Conservation (phyloP, 1,139 yeast species). For the Candida dubliniensis region DNA sequence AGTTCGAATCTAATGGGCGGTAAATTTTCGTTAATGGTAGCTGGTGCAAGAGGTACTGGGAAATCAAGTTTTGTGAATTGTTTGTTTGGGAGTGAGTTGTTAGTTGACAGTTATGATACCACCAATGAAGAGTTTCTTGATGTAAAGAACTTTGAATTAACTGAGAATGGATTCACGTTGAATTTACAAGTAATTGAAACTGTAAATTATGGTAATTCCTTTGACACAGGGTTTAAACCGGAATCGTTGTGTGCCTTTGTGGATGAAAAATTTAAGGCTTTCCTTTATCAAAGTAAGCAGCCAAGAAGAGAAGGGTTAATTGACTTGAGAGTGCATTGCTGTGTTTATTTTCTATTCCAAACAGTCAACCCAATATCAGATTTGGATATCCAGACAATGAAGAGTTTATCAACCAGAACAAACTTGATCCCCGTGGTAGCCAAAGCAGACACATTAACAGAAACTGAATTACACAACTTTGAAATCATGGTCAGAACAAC, state of each 20-base stretch:
- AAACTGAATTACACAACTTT: constrained; percentile 36
- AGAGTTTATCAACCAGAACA: constrained; percentile 60
- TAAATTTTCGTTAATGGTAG: constrained; percentile 62
- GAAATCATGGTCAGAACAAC: constrained; percentile 46
- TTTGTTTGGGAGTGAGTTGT: constrained; percentile 29
- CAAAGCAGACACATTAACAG: constrained; percentile 69
- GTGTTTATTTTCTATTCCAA: constrained; percentile 71
- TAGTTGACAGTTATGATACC: constrained; percentile 2
- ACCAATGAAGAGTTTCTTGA: not conserved
- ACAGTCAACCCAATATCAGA: constrained; percentile 52
- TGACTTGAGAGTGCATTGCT: constrained; percentile 73
- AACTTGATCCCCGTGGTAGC: constrained; percentile 77
- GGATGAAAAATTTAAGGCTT: constrained; percentile 59
- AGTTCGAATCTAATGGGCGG: constrained; percentile 30
- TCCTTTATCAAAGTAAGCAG: constrained; percentile 69
- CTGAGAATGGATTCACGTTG: constrained; percentile 53
- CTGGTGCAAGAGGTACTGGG: constrained; percentile 79
- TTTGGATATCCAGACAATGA: constrained; percentile 69
- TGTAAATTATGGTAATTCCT: constrained; percentile 28
- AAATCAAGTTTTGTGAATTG: constrained; percentile 78
- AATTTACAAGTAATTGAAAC: constrained; percentile 46
- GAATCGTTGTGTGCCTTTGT: constrained; percentile 56
- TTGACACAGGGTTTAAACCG: constrained; percentile 56
- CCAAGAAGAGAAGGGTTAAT: constrained; percentile 51
- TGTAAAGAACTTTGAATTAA: constrained; percentile 41